Evolutionary conservation across 768 basidiomycete species (phyloP).

Genomic region (Amanita jacksonii): DNA sequence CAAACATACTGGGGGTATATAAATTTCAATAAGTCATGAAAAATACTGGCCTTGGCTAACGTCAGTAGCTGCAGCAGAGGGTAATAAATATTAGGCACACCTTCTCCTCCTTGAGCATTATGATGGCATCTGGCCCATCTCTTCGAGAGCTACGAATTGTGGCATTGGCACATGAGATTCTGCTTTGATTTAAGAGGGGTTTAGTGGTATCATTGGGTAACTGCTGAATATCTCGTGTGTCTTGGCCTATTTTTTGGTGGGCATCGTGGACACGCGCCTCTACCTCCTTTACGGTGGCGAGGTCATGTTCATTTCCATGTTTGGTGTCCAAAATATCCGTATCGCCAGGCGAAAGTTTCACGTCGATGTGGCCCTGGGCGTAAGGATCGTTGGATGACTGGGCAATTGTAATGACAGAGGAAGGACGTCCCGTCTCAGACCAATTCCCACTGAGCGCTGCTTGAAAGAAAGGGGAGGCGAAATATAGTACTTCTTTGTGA

Average conservation of each 20-base stretch:
- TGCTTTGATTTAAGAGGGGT: not conserved
- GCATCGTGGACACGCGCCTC: not conserved
- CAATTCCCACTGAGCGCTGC: constrained; percentile 85
- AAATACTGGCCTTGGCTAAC: constrained; percentile 54
- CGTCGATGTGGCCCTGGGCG: too few species aligned
- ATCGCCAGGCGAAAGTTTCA: too few species aligned
- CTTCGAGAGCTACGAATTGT: constrained; percentile 32
- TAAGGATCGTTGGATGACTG: constrained; percentile 41
- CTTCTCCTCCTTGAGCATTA: constrained; percentile 85
- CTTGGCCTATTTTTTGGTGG: not conserved
- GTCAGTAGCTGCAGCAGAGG: not conserved
- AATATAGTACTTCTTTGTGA: constrained; percentile 86
- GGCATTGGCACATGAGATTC: constrained; percentile 24
- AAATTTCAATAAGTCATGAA: constrained; percentile 91
- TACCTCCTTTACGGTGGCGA: too few species aligned
- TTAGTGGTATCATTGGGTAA: not conserved
- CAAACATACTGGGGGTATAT: constrained; percentile 81
- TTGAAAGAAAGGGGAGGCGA: constrained; percentile 93
- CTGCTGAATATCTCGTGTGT: not conserved
- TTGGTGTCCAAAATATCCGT: too few species aligned
- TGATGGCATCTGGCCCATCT: constrained; percentile 67
- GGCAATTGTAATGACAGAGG: constrained; percentile 75
- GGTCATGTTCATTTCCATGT: too few species aligned
- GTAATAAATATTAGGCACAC: constrained; percentile 24
- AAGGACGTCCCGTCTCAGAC: constrained; percentile 80